A percentile compares a stretch with the other conserved stretches of the same genome.
Conservation (phyloP, 169 alveolate genomes). For the Plasmodium ovale region DNA sequence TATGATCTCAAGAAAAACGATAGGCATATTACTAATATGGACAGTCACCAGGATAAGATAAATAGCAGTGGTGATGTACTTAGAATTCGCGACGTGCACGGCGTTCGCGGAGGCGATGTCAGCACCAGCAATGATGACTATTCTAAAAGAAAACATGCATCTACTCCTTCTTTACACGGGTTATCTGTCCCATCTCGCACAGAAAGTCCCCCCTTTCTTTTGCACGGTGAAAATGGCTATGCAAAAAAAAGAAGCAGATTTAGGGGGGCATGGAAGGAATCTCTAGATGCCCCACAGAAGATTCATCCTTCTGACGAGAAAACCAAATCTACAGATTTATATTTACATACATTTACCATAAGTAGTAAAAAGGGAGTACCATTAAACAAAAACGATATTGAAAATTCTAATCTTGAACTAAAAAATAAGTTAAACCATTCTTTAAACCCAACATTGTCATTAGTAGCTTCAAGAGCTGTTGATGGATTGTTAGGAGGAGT, state of each 20-base stretch:
- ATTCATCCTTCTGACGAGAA: background rate
- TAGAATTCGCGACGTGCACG: no score
- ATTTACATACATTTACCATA: slow-evolving; percentile 15
- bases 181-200: no score
- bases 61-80: no score
- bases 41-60: no score
- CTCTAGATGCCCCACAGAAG: background rate
- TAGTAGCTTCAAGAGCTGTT: slow-evolving; percentile 60
- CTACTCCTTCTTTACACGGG: no score
- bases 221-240: background rate
- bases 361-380: background rate
- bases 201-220: no score
- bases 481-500: slow-evolving; percentile 64
- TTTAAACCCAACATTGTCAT: slow-evolving; percentile 37
- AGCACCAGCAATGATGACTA: no score
- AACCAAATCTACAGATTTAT: background rate
- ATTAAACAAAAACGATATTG: slow-evolving; percentile 20
- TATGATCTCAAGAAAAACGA: no score
- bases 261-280: background rate
- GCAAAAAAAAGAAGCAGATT: background rate
- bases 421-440: slow-evolving; percentile 16
- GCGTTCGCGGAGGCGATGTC: no score
- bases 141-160: no score
- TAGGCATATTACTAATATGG: no score
- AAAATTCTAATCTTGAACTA: slow-evolving; percentile 51